Evolutionary conservation across 371 early-diverging fungal species (phyloP).

Genomic region (Chytridium lagenaria): DNA sequence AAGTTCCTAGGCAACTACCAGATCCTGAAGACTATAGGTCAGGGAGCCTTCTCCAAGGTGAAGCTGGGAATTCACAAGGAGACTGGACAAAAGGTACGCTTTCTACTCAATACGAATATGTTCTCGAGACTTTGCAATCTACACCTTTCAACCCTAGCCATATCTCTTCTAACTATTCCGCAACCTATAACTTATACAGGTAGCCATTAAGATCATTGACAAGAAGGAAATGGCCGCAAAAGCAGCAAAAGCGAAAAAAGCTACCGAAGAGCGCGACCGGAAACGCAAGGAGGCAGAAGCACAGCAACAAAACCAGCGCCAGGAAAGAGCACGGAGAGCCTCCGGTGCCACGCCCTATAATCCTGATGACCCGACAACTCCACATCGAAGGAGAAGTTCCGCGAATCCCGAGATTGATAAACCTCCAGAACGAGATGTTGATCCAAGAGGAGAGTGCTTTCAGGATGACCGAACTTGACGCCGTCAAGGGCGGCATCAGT

Average conservation of each 20-base stretch:
- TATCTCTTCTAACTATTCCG: not conserved
- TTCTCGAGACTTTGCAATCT: too few relatives aligned
- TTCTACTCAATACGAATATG: not conserved
- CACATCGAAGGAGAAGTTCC: not conserved
- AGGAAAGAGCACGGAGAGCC: constrained; percentile 41
- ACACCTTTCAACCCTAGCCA: too few relatives aligned
- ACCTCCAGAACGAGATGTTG: too few relatives aligned
- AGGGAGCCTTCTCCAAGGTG: constrained; percentile 97
- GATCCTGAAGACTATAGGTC: constrained; percentile 67
- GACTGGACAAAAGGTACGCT: constrained; percentile 62
- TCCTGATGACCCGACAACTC: not conserved
- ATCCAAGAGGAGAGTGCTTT: too few relatives aligned
- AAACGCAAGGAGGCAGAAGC: constrained; percentile 32
- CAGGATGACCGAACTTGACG: too few relatives aligned
- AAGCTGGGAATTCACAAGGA: constrained; percentile 86
- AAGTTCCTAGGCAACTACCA: constrained; percentile 41
- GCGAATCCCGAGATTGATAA: too few relatives aligned
- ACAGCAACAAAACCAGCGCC: constrained; percentile 48
- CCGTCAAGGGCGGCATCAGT: too few relatives aligned
- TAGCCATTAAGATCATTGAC: constrained; percentile 58
- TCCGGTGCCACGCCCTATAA: not conserved
- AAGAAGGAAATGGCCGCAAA: constrained; percentile 53
- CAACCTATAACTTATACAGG: constrained; percentile 26
- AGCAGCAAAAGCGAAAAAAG: constrained; percentile 49
- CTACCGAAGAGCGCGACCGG: constrained; percentile 45